phyloP scores from a whole-genome alignment of 2,329 filamentous ascomycete species.

The Fonsecaea erecta region DNA sequence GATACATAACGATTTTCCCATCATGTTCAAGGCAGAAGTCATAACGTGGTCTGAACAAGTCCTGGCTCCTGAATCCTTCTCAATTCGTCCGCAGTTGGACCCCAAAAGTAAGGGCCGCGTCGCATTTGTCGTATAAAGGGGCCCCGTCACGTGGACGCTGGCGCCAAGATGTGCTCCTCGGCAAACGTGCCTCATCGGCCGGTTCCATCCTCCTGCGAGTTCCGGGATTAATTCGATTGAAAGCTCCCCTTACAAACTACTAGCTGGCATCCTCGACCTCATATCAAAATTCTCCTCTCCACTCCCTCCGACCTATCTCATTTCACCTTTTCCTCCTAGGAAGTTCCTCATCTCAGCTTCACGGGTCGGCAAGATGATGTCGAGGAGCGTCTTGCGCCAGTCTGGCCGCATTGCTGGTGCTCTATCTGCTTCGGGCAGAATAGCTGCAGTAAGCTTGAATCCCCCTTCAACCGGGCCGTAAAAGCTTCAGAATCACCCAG shows the following conservation, averaged over 20 bases:
- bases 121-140: conserved; percentile 4
- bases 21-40: not conserved
- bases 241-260: conserved; percentile 22
- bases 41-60: not conserved
- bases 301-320: conserved; percentile 47
- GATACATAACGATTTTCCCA: conserved; percentile 20
- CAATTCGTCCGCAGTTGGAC: conserved; percentile 5
- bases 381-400: conserved; percentile 97
- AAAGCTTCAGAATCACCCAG: conserved; percentile 46
- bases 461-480: conserved; percentile 49
- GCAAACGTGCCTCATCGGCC: conserved; percentile 11
- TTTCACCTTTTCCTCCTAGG: conserved; percentile 29
- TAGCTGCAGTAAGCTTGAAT: conserved; percentile 84
- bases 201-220: not conserved
- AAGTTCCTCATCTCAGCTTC: conserved; percentile 35
- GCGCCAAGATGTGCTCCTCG: conserved; percentile 12
- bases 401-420: conserved; percentile 93
- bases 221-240: conserved; percentile 27
- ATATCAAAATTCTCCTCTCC: conserved; percentile 41
- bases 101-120: conserved; percentile 4
- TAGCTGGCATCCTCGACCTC: conserved; percentile 27
- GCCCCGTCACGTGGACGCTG: conserved; percentile 8
- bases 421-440: conserved; percentile 88
- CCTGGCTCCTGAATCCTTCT: conserved; percentile 15
- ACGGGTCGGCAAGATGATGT: conserved; percentile 71